Evolutionary conservation across 106 monocot species (phyloP).

Genomic region (Dendrobium huoshanense): DNA sequence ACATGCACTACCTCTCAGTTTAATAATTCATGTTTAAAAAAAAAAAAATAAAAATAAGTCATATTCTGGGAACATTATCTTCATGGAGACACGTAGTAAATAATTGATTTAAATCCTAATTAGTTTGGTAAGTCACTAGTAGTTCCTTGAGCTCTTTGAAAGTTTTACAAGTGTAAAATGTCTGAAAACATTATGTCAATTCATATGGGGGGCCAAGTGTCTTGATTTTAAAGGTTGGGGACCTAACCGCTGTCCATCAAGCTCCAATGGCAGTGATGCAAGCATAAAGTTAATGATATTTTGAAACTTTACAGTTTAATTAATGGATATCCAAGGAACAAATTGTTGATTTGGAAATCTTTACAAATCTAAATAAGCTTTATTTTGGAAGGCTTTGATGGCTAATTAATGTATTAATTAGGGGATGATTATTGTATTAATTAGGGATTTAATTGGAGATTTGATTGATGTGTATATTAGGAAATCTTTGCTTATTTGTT

Average conservation of each 20-base stretch:
- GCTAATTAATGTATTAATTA: too few species aligned
- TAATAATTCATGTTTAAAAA: background rate
- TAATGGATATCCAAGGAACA: background rate
- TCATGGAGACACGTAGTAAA: background rate
- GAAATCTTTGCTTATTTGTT: too few species aligned
- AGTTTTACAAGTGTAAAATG: background rate
- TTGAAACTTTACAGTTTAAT: background rate
- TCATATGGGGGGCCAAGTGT: background rate
- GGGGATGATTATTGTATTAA: too few species aligned
- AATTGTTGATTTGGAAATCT: too few species aligned
- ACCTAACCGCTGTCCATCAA: background rate
- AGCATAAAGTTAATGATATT: background rate
- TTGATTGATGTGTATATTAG: too few species aligned
- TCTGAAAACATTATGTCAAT: background rate
- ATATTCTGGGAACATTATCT: background rate
- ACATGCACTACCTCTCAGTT: background rate
- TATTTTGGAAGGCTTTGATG: too few species aligned
- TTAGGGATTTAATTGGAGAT: too few species aligned
- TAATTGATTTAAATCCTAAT: background rate
- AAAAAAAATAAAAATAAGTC: too few species aligned
- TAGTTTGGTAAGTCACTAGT: background rate
- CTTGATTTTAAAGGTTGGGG: slow-evolving; percentile 1
- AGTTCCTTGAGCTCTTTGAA: background rate
- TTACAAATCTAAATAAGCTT: too few species aligned
- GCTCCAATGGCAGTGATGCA: background rate